Percentiles rank a stretch among this genome's conserved stretches.
Evolutionary conservation across 441 rosid species (phyloP).

Genomic region (Oxalis stricta): DNA sequence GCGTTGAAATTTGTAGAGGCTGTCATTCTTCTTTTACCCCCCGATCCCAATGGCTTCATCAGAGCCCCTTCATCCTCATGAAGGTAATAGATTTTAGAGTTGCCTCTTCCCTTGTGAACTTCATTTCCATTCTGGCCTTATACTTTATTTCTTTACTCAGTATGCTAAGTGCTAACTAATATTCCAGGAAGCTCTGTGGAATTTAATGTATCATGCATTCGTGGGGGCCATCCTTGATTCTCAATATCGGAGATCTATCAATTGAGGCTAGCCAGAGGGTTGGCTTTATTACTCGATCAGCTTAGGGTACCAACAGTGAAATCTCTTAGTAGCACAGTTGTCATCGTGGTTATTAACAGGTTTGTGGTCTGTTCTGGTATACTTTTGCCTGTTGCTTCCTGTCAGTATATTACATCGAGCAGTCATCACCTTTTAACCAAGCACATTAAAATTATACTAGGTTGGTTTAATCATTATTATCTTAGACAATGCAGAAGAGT

Average conservation of each 20-base stretch:
- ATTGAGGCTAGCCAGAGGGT: conserved; percentile 77
- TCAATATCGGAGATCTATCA: conserved; percentile 83
- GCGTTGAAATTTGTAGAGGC: conserved; percentile 87
- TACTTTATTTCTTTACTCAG: conserved; percentile 11
- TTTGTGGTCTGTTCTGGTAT: conserved; percentile 16
- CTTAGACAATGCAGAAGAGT: too few species aligned
- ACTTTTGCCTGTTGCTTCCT: conserved; percentile 4
- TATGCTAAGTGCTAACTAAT: conserved; percentile 9
- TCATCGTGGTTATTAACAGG: conserved; percentile 75
- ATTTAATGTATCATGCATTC: conserved; percentile 78
- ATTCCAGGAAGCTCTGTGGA: conserved; percentile 43
- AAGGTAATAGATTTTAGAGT: conserved; percentile 36
- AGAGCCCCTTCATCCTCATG: conserved; percentile 47
- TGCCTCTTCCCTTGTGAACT: conserved; percentile 1
- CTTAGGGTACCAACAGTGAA: conserved; percentile 78
- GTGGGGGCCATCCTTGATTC: conserved; percentile 80
- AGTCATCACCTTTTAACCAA: not conserved
- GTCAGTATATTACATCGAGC: not conserved
- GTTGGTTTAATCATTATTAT: too few species aligned
- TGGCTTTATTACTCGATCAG: conserved; percentile 87
- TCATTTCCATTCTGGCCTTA: not conserved
- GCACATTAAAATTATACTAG: not conserved
- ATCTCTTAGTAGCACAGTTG: conserved; percentile 55
- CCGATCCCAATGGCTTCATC: conserved; percentile 60
- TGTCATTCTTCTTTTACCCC: conserved; percentile 80